A percentile compares a stretch with the other conserved stretches of the same genome.
These are phyloP conservation scores for Panicum miliaceum DNA, from an alignment of 176 grass and related monocot species.

Conservation along the genomic window DNA sequence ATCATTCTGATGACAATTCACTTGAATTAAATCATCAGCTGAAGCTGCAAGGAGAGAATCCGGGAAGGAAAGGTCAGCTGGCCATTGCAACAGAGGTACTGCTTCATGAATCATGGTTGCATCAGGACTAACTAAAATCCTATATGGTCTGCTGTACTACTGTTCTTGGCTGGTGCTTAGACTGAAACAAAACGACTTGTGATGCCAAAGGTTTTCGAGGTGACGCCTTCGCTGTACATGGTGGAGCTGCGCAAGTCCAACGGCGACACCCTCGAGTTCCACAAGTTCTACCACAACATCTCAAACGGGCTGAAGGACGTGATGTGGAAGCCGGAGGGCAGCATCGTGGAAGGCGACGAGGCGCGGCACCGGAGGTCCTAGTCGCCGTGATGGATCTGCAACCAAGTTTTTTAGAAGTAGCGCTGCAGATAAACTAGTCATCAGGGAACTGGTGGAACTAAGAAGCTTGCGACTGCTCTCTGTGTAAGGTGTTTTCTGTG, in stretches of 20 bases:
- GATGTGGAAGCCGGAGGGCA: constrained; percentile 70
- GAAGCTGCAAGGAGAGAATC: constrained; percentile 92
- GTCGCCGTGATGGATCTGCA: constrained; percentile 30
- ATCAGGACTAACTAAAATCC: background rate
- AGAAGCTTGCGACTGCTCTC: constrained; percentile 7
- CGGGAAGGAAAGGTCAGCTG: constrained; percentile 96
- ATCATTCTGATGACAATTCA: background rate
- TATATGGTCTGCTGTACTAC: background rate
- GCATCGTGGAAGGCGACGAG: constrained; percentile 49
- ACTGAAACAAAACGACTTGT: constrained; percentile 16
- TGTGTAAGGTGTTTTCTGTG: background rate
- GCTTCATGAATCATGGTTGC: background rate
- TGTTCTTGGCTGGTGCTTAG: constrained; percentile 8
- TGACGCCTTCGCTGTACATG: constrained; percentile 88
- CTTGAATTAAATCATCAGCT: constrained; percentile 62
- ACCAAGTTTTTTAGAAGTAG: constrained; percentile 42
- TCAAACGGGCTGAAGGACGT: constrained; percentile 84
- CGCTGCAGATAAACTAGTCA: constrained; percentile 29
- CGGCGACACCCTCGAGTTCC: constrained; percentile 92
- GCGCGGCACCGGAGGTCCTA: background rate
- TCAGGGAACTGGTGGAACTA: background rate
- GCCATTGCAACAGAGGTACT: constrained; percentile 88
- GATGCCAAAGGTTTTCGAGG: constrained; percentile 80
- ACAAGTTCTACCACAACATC: constrained; percentile 88
- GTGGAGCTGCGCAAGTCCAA: constrained; percentile 94